These are phyloP conservation scores for Conticribra guillardii DNA, from an alignment of 108 stramenopile genomes.

Conservation along the genomic window DNA sequence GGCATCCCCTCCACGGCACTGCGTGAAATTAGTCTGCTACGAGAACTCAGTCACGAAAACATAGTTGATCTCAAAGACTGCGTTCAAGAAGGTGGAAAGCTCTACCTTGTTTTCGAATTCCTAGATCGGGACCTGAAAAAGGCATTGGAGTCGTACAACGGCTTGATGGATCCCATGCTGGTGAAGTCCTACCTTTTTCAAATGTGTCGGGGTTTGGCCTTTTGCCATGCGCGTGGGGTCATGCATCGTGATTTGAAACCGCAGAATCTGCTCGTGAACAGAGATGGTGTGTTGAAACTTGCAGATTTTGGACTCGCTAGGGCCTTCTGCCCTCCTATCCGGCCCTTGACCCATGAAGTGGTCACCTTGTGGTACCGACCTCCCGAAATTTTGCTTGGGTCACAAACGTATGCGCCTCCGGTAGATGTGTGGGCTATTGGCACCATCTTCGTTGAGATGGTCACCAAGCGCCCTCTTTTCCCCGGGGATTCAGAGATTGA, in stretches of 20 bases:
- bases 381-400: conserved; percentile 95
- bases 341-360: conserved; percentile 94
- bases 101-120: conserved; percentile 98
- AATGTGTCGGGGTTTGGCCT: conserved; percentile 87
- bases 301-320: conserved; percentile 99
- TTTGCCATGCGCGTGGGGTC: conserved; percentile 96
- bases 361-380: conserved; percentile 99
- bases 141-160: conserved; percentile 89
- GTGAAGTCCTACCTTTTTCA: conserved; percentile 92
- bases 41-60: conserved; percentile 95
- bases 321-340: conserved; percentile 94
- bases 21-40: conserved; percentile 94
- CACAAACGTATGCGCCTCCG: conserved; percentile 91
- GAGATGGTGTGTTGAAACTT: conserved; percentile 94
- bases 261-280: conserved; percentile 96
- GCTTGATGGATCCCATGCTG: conserved; percentile 73
- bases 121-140: conserved; percentile 96
- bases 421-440: conserved; percentile 97
- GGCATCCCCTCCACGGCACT: conserved; percentile 98
- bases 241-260: conserved; percentile 99
- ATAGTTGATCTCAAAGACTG: conserved; percentile 92
- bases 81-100: conserved; percentile 86
- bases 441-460: conserved; percentile 98
- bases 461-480: conserved; percentile 94
- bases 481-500: conserved; percentile 98